Conservation (phyloP, 2,329 filamentous ascomycete species). For the Paecilomyces sp. region DNA sequence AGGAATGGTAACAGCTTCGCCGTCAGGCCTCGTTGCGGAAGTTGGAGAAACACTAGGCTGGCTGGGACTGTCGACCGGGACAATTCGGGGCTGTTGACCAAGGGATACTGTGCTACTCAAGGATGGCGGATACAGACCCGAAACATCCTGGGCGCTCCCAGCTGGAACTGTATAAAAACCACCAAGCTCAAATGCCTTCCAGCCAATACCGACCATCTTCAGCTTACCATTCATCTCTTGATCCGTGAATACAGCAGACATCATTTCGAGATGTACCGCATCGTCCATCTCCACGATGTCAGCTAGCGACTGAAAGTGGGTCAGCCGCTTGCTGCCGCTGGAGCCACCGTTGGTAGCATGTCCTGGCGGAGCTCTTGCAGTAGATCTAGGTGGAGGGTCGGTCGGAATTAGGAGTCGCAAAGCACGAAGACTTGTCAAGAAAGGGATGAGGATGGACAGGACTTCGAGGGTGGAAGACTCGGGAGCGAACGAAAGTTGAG, state of each 20-base stretch:
- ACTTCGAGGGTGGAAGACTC: conserved; percentile 33
- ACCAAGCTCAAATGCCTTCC: conserved; percentile 31
- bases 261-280: conserved; percentile 19
- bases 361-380: not conserved
- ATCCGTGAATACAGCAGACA: conserved; percentile 25
- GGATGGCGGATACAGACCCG: not conserved
- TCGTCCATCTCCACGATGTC: conserved; percentile 33
- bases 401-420: conserved; percentile 35
- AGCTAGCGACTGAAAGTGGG: conserved; percentile 17
- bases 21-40: not conserved
- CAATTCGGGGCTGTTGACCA: not conserved
- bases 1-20: not conserved
- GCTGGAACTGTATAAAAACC: conserved; percentile 27
- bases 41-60: not conserved
- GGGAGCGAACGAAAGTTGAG: conserved; percentile 51
- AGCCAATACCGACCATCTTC: conserved; percentile 30
- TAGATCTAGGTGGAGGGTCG: conserved; percentile 5
- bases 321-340: not conserved
- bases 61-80: not conserved
- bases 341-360: not conserved
- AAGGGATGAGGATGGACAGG: conserved; percentile 31
- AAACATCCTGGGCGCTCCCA: not conserved
- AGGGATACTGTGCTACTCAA: too few relatives aligned
- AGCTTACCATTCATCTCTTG: conserved; percentile 23
- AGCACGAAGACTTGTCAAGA: conserved; percentile 32